A percentile compares a stretch with the other conserved stretches of the same genome.
phyloP scores from a whole-genome alignment of 2,329 filamentous ascomycete species.

The Neofusicoccum ribis region DNA sequence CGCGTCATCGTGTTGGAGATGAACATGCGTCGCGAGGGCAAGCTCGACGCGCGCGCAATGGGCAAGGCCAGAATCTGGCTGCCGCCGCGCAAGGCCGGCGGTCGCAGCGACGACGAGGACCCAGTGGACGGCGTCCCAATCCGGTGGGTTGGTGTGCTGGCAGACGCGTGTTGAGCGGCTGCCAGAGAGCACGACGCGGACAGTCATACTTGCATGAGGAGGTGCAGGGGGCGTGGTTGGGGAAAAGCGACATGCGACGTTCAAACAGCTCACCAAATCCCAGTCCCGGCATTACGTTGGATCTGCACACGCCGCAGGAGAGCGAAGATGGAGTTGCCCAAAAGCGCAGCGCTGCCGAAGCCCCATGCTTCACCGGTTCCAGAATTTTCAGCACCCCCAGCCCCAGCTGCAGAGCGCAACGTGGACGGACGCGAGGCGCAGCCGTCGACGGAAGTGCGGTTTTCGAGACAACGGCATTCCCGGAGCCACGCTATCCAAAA shows the following conservation, averaged over 20 bases:
- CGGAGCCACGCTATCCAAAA: too few relatives aligned
- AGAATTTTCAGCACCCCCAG: neutral
- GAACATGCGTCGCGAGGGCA: conserved; percentile 66
- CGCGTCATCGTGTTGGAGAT: conserved; percentile 66
- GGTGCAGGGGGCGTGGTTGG: neutral
- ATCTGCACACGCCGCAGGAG: conserved; percentile 3
- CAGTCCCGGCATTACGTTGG: conserved; percentile 6
- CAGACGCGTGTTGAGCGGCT: conserved; percentile 9
- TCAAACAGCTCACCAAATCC: neutral
- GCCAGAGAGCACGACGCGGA: neutral
- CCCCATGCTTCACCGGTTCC: conserved; percentile 7
- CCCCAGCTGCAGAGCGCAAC: neutral
- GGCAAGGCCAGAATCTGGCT: conserved; percentile 62
- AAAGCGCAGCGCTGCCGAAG: neutral
- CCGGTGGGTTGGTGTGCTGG: conserved; percentile 35
- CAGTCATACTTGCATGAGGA: conserved; percentile 10
- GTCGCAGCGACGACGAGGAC: conserved; percentile 29
- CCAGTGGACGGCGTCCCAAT: conserved; percentile 33
- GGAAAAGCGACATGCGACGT: neutral
- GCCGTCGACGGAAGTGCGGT: neutral
- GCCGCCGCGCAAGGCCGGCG: conserved; percentile 52
- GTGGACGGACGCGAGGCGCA: neutral
- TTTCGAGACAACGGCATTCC: neutral
- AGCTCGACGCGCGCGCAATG: conserved; percentile 56
- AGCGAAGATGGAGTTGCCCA: neutral